Evolutionary conservation across 805 yeast genomes (phyloP), one percentile per base, ranked within the genome.

Genomic region (Brettanomyces naardenensis): DNA sequence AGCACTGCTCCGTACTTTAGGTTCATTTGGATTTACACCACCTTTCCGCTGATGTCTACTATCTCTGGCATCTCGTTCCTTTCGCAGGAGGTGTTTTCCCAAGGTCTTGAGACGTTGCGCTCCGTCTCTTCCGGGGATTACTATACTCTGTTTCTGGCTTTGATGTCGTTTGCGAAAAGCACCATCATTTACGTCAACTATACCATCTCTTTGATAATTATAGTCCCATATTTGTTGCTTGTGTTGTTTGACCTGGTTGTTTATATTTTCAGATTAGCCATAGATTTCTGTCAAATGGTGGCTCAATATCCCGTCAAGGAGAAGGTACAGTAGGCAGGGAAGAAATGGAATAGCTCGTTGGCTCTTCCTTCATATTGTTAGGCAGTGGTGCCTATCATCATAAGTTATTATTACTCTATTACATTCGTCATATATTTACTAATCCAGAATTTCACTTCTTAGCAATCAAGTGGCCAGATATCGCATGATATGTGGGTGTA

Each of bases 221-320:
- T 52, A 14, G 39, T 43, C 5, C 62, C 62, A 10, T 57, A 52
- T 34, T 17, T 55, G 34, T 10, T 44, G 1, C 32, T 54, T 10
- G 41, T 57, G 5, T 19, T 35, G 4, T 36, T 44, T 17, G 61
- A 56, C 22, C 10, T 55, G 7, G 19, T 49, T 14, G 50, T 56
- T 3, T 55, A 51, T 33, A 14, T 52, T 7, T 27, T 47, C 26
- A 42, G 61, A 18, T 19, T 56, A 20, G 6, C 33, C 0, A 21
- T 35, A 13, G 54, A 45, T 19, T 36, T 17, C n/a, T 15, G 9
- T 15, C 30, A 23, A 9, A 11, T 9, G 26, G 7, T 23, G 26
- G 11, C 11, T 23, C 26, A 7, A 23, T 11, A n/a, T n/a, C n/a
- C n/a, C 10, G 26, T 23, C 26, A 23, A 23, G 11, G 10, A 7